A percentile compares a stretch with the other conserved stretches of the same genome.
Conservation (phyloP, 768 basidiomycete genomes). For the Phylloporus sp. region DNA sequence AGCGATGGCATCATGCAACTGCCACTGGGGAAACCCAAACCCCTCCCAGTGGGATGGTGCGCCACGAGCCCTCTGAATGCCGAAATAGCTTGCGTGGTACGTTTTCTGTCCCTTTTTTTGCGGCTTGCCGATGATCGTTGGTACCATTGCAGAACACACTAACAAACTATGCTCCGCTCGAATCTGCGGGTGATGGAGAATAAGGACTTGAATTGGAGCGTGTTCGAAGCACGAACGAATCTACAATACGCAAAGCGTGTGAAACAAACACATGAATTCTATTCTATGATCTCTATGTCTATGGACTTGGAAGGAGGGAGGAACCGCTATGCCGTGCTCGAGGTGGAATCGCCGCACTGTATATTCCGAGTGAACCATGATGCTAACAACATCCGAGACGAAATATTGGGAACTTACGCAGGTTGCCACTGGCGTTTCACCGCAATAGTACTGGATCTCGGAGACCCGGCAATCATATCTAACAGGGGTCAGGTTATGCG, state of each 20-base stretch:
- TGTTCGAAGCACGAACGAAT: too few relatives aligned
- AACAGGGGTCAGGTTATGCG: neutral
- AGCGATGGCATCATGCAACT: neutral
- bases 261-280: neutral
- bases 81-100: neutral
- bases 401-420: constrained; percentile 12
- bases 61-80: neutral
- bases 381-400: neutral
- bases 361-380: neutral
- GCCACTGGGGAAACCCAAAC: neutral
- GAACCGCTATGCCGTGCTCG: neutral
- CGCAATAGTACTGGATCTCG: constrained; percentile 8
- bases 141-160: neutral
- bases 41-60: neutral
- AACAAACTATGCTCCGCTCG: neutral
- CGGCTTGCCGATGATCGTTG: neutral
- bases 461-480: constrained; percentile 18
- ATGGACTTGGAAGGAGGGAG: neutral
- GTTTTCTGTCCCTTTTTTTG: neutral
- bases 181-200: neutral
- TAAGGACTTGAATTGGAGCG: too few relatives aligned
- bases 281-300: constrained; percentile 1
- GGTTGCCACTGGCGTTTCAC: constrained; percentile 3
- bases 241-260: neutral
- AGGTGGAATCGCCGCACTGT: constrained; percentile 16